Evolutionary conservation across 2,329 filamentous ascomycete genomes (phyloP), one percentile per base, ranked within the genome.

Genomic region (Orbilia ellipsospora): DNA sequence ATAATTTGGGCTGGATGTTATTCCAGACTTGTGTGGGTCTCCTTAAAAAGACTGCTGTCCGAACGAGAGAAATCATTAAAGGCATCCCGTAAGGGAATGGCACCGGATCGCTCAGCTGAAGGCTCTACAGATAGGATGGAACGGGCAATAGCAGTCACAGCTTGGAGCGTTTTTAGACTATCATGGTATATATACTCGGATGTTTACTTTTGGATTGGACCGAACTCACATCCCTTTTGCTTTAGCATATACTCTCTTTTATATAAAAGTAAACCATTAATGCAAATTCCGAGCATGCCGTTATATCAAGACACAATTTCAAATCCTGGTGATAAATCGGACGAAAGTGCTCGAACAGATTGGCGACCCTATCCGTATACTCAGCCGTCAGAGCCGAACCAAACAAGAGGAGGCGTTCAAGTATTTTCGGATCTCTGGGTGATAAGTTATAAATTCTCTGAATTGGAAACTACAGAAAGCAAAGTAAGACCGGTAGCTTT

Each of bases 341-440:
- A 36, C 5, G 6, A 7, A 2, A 1, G 3, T 10, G 10, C 50
- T 26, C 2, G 4, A 20, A 5, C 8, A 28, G 31, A 31, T 56
- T 56, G 52, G 52, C 52, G 15, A 4, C 52, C 31, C 16, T 56
- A 56, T n/a, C 52, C 52, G 28, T 31, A 31, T 36, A 31, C 52
- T 16, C 52, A 56, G 15, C 52, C 52, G 3, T 4, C 28, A 15
- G 28, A 56, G 52, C 52, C 26, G 4, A n/a, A 31, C 12, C 52
- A 26, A 56, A 31, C n/a, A 13, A 23, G 28, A 5, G 52, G 40
- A 26, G 28, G 52, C 4, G 6, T n/a, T n/a, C 26, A 20, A 16
- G 6, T 12, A 15, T 56, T 56, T 56, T 20, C 52, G 3, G 52
- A 56, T 10, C 12, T 56, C 1, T 36, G 28, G 26, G 31, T 16